Base-by-base conservation (phyloP, 2,329 filamentous ascomycete species). In the Gremmenia infestans region DNA sequence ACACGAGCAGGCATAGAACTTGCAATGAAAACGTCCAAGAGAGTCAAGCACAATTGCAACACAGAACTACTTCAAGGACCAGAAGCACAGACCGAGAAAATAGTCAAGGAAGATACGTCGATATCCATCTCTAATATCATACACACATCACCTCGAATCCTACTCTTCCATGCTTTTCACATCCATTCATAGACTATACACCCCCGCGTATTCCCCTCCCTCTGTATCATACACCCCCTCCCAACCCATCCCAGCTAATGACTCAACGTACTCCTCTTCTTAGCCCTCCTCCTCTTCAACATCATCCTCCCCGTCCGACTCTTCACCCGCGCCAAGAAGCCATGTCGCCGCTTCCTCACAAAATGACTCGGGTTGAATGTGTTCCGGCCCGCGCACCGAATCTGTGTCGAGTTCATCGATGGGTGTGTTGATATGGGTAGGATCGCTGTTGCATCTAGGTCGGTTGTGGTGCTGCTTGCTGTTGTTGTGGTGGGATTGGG, bases 341-440 rank as follows among this genome's bases (percentile, higher is more conserved):
- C 69, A 67, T 71, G 69, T 54, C 69, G 61, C 46, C 69, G 55
- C 66, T 71, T 71, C 56, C 69, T 60, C 17, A 71, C 68, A 60
- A 71, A 71, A 65, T 71, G 69, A 58, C 66, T 69, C 7, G 69
- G 68, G 52, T 58, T 65, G 47, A 69, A 70, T 9, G 69, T 71
- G 55, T 70, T 61, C 56, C 69, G 55, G 2, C 68, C 69, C 43
- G 66, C 69, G 53, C 67, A 70, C 4, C 69, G 62, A 25, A 71
- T 51, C 53, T 70, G 68, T 23, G 55, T 69, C 7, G 60, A 50
- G 12, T 51, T 61, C 47, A 71, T 56, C 15, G 65, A 67, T 22
- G 68, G 67, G 55, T 69, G 65, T 49, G 63, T 52, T 25, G 66
- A 70, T 57, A 53, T 70, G 66, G 23, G 67, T 53, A 6, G 59